phyloP scores from a whole-genome alignment of 305 asterid species.

The Solanum chacoense region DNA sequence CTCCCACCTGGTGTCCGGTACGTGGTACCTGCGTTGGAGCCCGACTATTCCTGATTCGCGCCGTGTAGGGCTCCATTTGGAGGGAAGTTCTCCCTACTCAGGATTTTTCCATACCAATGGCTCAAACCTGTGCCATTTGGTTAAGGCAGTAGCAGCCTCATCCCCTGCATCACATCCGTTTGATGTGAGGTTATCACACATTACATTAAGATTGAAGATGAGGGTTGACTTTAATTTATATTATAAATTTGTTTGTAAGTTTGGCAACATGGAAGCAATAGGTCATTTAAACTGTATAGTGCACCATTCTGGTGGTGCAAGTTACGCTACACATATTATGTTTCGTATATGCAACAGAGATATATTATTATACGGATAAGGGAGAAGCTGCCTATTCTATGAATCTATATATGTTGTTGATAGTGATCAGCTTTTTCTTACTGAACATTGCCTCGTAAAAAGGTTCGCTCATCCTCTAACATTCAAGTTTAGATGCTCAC shows the following conservation, averaged over 20 bases:
- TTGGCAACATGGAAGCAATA: not conserved
- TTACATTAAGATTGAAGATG: not conserved
- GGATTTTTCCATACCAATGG: not conserved
- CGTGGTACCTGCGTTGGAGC: not conserved
- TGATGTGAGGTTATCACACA: not conserved
- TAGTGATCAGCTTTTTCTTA: not conserved
- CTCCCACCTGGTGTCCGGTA: not conserved
- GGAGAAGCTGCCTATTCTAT: not conserved
- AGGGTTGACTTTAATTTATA: not conserved
- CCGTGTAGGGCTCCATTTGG: not conserved
- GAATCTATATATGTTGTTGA: not conserved
- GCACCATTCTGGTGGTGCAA: not conserved
- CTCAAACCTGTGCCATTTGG: not conserved
- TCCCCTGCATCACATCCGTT: not conserved
- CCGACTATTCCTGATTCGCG: not conserved
- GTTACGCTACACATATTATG: not conserved
- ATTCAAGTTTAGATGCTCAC: not conserved
- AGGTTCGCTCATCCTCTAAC: not conserved
- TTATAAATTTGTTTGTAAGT: not conserved
- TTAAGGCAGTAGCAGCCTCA: not conserved
- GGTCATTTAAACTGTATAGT: not conserved
- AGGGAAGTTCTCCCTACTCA: not conserved
- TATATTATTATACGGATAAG: not conserved
- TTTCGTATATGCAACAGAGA: not conserved
- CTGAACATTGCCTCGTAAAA: not conserved